Evolutionary conservation across 192 early-diverging fungal genomes (phyloP).

Genomic region (Backusella macrospora): DNA sequence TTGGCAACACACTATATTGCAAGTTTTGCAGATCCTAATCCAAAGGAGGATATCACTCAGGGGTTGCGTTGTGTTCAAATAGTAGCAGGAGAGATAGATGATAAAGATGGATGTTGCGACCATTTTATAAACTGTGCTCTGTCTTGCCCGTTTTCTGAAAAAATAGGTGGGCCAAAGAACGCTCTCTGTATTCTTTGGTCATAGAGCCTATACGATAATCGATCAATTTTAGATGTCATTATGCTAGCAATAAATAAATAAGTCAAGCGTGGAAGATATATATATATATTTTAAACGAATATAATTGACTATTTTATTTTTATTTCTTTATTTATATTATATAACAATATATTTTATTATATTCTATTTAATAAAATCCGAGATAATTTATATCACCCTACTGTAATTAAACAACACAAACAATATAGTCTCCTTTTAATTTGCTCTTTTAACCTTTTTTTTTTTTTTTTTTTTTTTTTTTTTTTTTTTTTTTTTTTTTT

Average conservation of each 20-base stretch:
- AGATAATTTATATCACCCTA: no score
- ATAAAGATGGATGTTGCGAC: constrained; percentile 18
- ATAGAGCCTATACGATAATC: not conserved
- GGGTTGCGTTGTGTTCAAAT: constrained; percentile 27
- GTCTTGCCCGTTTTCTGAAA: constrained; percentile 14
- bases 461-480: no score
- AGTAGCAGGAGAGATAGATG: constrained; percentile 5
- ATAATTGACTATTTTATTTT: no score
- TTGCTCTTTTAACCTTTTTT: no score
- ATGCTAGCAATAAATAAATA: not conserved
- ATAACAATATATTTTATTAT: no score
- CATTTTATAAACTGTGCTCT: constrained; percentile 7
- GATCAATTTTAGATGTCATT: not conserved
- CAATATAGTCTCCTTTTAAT: no score
- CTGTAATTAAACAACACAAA: no score
- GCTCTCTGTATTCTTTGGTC: constrained; percentile 13
- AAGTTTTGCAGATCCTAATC: constrained; percentile 9
- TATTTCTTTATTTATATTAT: no score
- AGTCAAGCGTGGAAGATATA: not conserved
- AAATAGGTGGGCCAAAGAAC: constrained; percentile 23
- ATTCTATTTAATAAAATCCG: no score
- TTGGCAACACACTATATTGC: constrained; percentile 28
- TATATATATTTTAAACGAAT: no score
- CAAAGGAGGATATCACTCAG: constrained; percentile 27
- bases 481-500: no score